Evolutionary conservation across 176 grass and related monocot species (phyloP).

Genomic region (Triticum timopheevii): DNA sequence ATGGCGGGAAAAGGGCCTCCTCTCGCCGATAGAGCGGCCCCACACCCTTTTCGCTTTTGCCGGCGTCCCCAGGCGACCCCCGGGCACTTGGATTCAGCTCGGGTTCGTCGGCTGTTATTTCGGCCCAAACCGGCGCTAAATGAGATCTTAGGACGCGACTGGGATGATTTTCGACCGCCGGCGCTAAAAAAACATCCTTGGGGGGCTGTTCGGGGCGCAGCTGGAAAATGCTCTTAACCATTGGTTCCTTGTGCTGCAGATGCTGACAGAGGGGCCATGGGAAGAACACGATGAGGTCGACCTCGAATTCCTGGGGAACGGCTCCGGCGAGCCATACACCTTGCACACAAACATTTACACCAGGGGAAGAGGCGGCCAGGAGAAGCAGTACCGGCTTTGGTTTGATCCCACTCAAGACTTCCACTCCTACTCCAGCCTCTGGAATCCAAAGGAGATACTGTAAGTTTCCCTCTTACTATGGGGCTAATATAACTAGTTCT

Average conservation of each 20-base stretch:
- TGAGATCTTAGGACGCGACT: too few relatives aligned
- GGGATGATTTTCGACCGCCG: too few relatives aligned
- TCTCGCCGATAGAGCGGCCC: too few relatives aligned
- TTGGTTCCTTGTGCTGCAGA: constrained; percentile 13
- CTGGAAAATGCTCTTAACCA: background rate
- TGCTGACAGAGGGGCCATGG: constrained; percentile 39
- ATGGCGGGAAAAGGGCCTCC: too few relatives aligned
- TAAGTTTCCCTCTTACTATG: background rate
- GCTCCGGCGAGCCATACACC: constrained; percentile 50
- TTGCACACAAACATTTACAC: constrained; percentile 72
- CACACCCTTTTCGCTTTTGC: too few relatives aligned
- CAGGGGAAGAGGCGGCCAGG: constrained; percentile 50
- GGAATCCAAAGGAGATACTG: constrained; percentile 55
- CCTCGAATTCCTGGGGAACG: constrained; percentile 68
- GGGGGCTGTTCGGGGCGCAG: too few relatives aligned
- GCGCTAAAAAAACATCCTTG: too few relatives aligned
- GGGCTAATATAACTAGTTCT: too few relatives aligned
- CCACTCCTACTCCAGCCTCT: constrained; percentile 63
- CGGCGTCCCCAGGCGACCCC: too few relatives aligned
- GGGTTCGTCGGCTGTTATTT: too few relatives aligned
- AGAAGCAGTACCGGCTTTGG: constrained; percentile 66
- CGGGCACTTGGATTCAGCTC: too few relatives aligned
- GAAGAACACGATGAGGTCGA: constrained; percentile 56
- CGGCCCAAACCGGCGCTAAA: too few relatives aligned
- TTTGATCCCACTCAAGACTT: constrained; percentile 75